Base-by-base conservation (phyloP, 352 stramenopile genomes). In the Globisporangium nagaii region DNA sequence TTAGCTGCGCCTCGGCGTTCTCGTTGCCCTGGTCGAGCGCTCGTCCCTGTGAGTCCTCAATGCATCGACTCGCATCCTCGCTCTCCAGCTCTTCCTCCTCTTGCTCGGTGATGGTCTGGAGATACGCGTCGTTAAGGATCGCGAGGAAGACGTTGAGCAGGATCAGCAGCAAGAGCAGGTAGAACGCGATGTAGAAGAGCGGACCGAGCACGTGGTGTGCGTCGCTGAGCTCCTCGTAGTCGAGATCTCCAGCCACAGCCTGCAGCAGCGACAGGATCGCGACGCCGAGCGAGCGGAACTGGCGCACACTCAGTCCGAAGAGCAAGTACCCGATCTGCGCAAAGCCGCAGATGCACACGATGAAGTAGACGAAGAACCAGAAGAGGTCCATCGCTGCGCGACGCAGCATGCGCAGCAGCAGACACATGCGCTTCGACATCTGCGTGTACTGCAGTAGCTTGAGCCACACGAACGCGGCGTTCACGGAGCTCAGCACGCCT, bases 121-220 rank as follows among this genome's bases (percentile, higher is more conserved):
- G 56, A 52, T 88, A 91, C 28, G 79, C 79, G 55, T 90, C 81
- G 31, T 88, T 88, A 12, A 91, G 56, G 35, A 91, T 87, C 24
- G 79, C 79, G 7, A 85, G 62, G 40, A 89, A 88, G 9, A 91
- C 73, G 36, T 91, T 91, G 51, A 88, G 66, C 40, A 87, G 41
- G 15, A 91, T 73, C 9, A 91, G 60, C 39, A 89, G 49, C 46
- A 91, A 50, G 36, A 89, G 49, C 40, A 90, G 49, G 58, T 89
- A 91, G 60, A 84, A 91, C 42, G 68, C 44, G 22, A 88, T 67
- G 54, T 85, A 91, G 60, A 82, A 91, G 5, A 89, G 52, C 43
- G 81, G 81, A 0, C 78, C 81, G 2, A 86, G 62, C 39, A 71
- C 65, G 5, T 48, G 58, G 41, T 87, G 73, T 0, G 79, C 66